phyloP scores from a whole-genome alignment of 1,284 basidiomycete genomes.

The Ceratobasidium theobromae region DNA sequence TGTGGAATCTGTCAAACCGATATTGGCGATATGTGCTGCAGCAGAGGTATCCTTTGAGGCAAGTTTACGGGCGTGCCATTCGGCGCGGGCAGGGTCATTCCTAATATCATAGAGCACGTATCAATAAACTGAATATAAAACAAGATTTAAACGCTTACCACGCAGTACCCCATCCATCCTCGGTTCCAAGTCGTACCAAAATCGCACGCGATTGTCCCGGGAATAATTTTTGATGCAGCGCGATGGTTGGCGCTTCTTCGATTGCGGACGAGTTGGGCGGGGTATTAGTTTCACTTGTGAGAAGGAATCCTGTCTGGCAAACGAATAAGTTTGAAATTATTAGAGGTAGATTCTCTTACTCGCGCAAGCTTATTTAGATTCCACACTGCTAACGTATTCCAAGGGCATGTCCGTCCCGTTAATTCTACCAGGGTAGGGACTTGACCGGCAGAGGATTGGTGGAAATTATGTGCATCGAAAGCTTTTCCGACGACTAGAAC shows the following conservation, averaged over 20 bases:
- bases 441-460: background rate
- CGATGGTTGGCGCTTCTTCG: constrained; percentile 29
- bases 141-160: background rate
- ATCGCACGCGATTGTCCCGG: constrained; percentile 13
- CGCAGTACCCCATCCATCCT: constrained; percentile 16
- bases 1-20: constrained; percentile 8
- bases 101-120: background rate
- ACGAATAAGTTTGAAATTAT: background rate
- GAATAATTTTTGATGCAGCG: constrained; percentile 22
- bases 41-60: constrained; percentile 29
- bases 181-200: background rate
- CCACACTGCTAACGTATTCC: constrained; percentile 27
- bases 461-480: constrained; percentile 16
- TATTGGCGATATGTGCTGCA: constrained; percentile 19
- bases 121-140: too few relatives aligned
- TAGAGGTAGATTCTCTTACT: background rate
- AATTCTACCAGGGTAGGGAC: background rate
- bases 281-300: constrained; percentile 23
- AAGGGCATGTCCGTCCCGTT: constrained; percentile 24
- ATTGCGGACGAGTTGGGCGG: constrained; percentile 21
- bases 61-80: constrained; percentile 28
- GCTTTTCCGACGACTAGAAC: constrained; percentile 21
- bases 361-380: constrained; percentile 16
- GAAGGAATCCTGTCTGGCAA: constrained; percentile 18
- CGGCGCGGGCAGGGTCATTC: constrained; percentile 13